Evolutionary conservation across 768 basidiomycete genomes (phyloP), one percentile per base, ranked within the genome.

Genomic region (Russula abietina): DNA sequence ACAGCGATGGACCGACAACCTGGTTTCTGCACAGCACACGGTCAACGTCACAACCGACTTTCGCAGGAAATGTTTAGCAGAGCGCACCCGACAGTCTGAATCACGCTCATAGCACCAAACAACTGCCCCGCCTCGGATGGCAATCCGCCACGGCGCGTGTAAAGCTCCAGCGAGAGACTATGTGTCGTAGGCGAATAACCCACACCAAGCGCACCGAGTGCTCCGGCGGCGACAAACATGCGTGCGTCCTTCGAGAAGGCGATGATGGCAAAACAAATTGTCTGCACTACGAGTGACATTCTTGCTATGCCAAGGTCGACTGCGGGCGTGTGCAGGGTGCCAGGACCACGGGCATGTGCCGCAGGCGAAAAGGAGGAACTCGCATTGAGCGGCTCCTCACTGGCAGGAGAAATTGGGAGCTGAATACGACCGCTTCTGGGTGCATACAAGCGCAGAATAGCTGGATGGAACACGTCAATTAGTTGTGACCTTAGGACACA

Each of bases 51-150:
- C 53, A 24, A 3, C 53, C 12, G 9, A 10, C 12, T 28, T 14
- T 24, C 1, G n/a, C 22, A 41, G 24, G 22, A 26, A 50, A 30
- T 22, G 38, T n/a, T 28, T 30, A 14, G 3, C 3, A 14, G 36
- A 30, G 65, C 77, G 51, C 67, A 87, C 84, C 84, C 78, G 11
- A 92, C 70, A 6, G 88, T 84, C 64, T 88, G 83, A 4, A 92
- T 67, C 32, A 94, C 88, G 60, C 86, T 85, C 61, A 94, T 67
- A 4, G 85, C 91, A 14, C 91, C 93, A 69, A 93, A 94, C 19
- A 97, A 76, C 68, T 77, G 79, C 3, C 92, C 93, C 14, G 79
- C 76, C 69, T 93, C 88, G 16, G 77, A 78, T 2, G 54, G 2
- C 32, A 19, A 26, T 10, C 84, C 81, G 1, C 81, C 81, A 22